These are phyloP conservation scores for Funneliformis caledonium DNA, from an alignment of 371 early-diverging fungal genomes.

Conservation along the genomic window DNA sequence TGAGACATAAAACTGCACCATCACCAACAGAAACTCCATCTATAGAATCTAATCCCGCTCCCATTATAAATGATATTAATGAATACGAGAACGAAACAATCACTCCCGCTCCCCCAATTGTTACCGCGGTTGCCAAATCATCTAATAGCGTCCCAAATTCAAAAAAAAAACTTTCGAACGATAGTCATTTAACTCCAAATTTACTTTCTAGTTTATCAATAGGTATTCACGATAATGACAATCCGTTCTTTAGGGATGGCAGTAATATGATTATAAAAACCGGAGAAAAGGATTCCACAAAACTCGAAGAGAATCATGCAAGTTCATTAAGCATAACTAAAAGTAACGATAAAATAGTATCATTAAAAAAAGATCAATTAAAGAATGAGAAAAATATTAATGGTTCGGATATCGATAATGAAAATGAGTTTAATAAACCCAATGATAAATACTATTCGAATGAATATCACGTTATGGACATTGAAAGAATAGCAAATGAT, in stretches of 20 bases:
- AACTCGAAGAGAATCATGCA: background rate
- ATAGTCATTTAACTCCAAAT: background rate
- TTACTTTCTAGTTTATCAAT: slow-evolving; percentile 25
- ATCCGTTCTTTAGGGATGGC: slow-evolving; percentile 15
- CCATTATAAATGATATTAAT: background rate
- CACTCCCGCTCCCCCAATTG: background rate
- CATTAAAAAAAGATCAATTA: background rate
- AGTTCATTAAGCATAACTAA: background rate
- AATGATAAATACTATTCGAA: background rate
- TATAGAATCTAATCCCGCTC: background rate
- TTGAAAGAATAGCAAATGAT: background rate
- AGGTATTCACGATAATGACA: slow-evolving; percentile 23
- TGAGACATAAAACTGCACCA: background rate
- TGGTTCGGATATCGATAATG: background rate
- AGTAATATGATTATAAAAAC: background rate
- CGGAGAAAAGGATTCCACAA: background rate
- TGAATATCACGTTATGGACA: background rate
- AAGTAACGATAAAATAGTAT: background rate
- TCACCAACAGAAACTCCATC: background rate
- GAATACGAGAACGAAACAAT: background rate
- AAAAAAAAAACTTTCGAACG: background rate
- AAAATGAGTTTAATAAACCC: background rate
- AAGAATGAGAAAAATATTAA: background rate
- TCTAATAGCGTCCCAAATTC: background rate
- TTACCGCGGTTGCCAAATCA: too few species aligned